Evolutionary conservation across 345 rosid genomes (phyloP), one percentile per base, ranked within the genome.

Genomic region (Barbarea vulgaris): DNA sequence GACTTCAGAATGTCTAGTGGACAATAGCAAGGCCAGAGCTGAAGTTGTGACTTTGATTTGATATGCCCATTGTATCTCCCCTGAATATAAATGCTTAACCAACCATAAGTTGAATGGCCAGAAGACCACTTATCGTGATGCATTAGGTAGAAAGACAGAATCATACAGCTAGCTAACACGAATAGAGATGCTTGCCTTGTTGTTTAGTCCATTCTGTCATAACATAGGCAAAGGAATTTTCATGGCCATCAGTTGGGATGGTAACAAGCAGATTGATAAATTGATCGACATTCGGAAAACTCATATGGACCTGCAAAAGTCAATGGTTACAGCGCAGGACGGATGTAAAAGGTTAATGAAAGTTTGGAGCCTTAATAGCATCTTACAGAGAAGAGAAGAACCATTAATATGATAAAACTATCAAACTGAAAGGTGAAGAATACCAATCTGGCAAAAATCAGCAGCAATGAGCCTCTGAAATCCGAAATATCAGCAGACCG

Each of bases 371-470:
- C 31, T 67, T 52, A 13, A 44, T 14, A 41, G 61, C 61, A 63
- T 25, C 57, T 24, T 70, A 28, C 60, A 70, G 25, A 64, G 27
- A 62, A 31, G 65, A 62, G 58, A 77, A 12, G 14, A 34, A 14
- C 19, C 72, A 44, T 27, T 46, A 44, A 44, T 63, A 19, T 36
- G 19, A 37, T 52, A 57, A 71, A 72, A 59, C 36, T 52, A 73
- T 66, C 41, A 25, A 66, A 67, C 22, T 51, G 60, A 52, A 61
- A 31, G 36, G 53, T 62, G 79, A 68, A 63, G 34, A 63, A 67
- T 91, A 93, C 98, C 97, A 93, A 70, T 93, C 93, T 84, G 41
- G 98, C 98, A 80, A 93, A 89, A 82, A 91, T 88, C 51, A 93
- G 84, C 22, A 91, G 80, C 86, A 91, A 81, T 19, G 97, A 91